A percentile compares a stretch with the other conserved stretches of the same genome.
phyloP scores from a whole-genome alignment of 2,329 filamentous ascomycete genomes.

The Paracorniculantispora psalliotae region DNA sequence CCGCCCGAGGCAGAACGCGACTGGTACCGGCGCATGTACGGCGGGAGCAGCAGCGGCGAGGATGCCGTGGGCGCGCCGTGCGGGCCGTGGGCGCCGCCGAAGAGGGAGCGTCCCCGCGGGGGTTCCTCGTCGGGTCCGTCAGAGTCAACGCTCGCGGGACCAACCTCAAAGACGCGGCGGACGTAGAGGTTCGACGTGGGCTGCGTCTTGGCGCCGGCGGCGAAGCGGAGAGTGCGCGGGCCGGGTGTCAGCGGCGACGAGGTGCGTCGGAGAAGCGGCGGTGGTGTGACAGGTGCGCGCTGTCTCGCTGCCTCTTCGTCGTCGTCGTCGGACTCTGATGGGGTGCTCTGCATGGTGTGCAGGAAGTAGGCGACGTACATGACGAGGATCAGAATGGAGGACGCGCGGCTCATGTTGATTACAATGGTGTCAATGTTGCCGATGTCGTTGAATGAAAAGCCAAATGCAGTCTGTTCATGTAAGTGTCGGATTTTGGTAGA shows the following conservation, averaged over 20 bases:
- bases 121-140: neutral
- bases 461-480: conserved; percentile 35
- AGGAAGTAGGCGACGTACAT: conserved; percentile 70
- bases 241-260: conserved; percentile 4
- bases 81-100: neutral
- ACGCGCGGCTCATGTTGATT: conserved; percentile 70
- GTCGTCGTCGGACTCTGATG: conserved; percentile 58
- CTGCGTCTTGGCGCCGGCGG: neutral
- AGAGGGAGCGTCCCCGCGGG: neutral
- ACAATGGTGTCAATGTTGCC: conserved; percentile 55
- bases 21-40: conserved; percentile 17
- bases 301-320: conserved; percentile 49
- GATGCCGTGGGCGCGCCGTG: conserved; percentile 16
- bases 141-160: neutral
- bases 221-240: conserved; percentile 22
- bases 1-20: conserved; percentile 24
- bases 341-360: conserved; percentile 68
- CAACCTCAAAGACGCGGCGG: neutral
- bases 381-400: conserved; percentile 67
- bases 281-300: conserved; percentile 28
- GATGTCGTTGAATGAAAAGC: conserved; percentile 49
- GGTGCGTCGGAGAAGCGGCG: neutral
- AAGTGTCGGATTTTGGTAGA: neutral
- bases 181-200: neutral
- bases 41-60: conserved; percentile 15